Evolutionary conservation across 148 eudicot genomes (phyloP), one percentile per base, ranked within the genome.

Genomic region (Diospyros kaki): DNA sequence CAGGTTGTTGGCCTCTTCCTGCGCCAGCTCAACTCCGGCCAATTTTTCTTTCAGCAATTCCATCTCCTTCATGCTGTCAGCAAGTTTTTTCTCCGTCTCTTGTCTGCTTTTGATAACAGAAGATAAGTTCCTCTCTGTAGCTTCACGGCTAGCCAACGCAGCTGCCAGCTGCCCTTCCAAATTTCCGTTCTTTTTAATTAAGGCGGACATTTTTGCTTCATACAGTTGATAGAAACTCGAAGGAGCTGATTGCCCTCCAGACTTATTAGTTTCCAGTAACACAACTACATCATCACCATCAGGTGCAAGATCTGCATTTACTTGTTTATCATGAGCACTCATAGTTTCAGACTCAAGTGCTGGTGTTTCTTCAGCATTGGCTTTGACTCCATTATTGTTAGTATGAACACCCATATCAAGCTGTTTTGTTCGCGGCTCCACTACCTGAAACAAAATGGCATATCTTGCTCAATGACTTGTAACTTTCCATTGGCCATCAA

Each of bases 141-240:
- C 83, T 84, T 94, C 98, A 5, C 89, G 92, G 72, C 82, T 79
- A 60, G 88, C 86, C 53, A 80, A 75, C 69, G 96, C 96, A 79
- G 85, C 89, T 52, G 92, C 92, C 52, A 94, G 70, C 73, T 94
- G 98, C 55, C 89, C 97, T 86, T 94, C 97, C 48, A 94, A 86
- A 79, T 79, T 84, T 64, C 91, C 95, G 10, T 92, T 92, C 82
- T 90, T 94, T 66, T 86, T 85, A 42, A 90, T 84, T 59, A 94
- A 72, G 75, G 83, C 72, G 40, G 97, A 84, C 79, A 92, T 81
- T 81, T 89, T 90, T 51, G 93, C 81, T 71, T 90, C 98, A 73
- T 87, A 85, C 43, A 86, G 74, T 64, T 90, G 98, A 81, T 82
- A 85, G 59, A 85, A 79, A 74, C 82, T 86, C 45, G 91, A 86